Conservation (phyloP, 2,329 filamentous ascomycete genomes). For the Aspergillus sp. region DNA sequence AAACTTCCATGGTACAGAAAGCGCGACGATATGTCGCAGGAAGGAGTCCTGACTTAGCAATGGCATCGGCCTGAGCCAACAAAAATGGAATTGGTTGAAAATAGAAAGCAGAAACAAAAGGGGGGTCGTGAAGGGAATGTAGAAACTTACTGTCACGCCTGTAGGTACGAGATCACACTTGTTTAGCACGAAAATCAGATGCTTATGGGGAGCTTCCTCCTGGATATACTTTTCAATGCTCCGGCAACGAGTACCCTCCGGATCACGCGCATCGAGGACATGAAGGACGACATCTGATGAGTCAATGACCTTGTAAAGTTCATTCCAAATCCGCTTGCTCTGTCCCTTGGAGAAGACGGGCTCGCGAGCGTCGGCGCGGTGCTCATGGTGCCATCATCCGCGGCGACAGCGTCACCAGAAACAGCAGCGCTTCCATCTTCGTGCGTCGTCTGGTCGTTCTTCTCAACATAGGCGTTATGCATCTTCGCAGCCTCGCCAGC, state of each 20-base stretch:
- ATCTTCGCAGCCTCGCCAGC: conserved; percentile 71
- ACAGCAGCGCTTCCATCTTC: conserved; percentile 62
- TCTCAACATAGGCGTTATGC: conserved; percentile 72
- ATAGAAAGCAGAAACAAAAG: conserved; percentile 1
- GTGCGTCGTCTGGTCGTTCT: conserved; percentile 67
- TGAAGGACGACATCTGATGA: conserved; percentile 96
- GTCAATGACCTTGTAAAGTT: conserved; percentile 90
- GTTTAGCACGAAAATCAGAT: conserved; percentile 81
- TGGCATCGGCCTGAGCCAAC: conserved; percentile 24
- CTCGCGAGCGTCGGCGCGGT: conserved; percentile 55
- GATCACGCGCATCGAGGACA: conserved; percentile 81
- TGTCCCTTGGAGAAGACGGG: conserved; percentile 92
- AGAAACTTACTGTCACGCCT: conserved; percentile 77
- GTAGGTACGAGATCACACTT: conserved; percentile 92
- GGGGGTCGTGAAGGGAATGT: conserved; percentile 2
- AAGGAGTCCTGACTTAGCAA: conserved; percentile 87
- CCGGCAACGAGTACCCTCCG: conserved; percentile 78
- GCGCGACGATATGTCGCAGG: conserved; percentile 48
- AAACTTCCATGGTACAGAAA: conserved; percentile 59
- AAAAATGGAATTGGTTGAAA: background rate
- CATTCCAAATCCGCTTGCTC: conserved; percentile 94
- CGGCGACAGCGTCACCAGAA: conserved; percentile 42
- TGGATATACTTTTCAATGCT: conserved; percentile 89
- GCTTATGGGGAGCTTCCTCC: conserved; percentile 92
- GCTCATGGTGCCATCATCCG: conserved; percentile 37